Evolutionary conservation across 2,329 filamentous ascomycete species (phyloP).

Genomic region (Albifimbria verrucaria): DNA sequence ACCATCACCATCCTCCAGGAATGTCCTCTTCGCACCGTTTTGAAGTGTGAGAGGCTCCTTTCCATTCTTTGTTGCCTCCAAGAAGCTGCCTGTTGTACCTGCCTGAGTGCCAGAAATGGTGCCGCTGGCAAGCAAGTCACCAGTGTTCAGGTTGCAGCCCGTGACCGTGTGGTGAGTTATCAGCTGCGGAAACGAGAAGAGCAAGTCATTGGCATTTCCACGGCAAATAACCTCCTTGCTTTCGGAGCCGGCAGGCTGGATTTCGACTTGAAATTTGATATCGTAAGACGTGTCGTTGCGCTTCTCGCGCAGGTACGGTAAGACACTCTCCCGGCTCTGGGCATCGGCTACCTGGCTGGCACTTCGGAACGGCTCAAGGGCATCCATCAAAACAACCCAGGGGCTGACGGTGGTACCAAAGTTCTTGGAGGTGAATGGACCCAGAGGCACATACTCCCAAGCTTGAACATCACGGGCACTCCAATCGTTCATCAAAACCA

Average conservation of each 20-base stretch:
- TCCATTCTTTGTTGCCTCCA: constrained; percentile 70
- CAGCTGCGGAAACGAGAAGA: constrained; percentile 85
- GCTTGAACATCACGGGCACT: constrained; percentile 59
- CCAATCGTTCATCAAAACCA: constrained; percentile 65
- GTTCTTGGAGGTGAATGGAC: constrained; percentile 61
- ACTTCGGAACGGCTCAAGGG: constrained; percentile 35
- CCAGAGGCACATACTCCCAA: constrained; percentile 59
- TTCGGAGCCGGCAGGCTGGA: constrained; percentile 26
- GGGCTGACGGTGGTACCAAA: constrained; percentile 58
- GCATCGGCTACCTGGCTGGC: constrained; percentile 28
- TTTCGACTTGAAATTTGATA: constrained; percentile 34
- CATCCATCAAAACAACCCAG: constrained; percentile 61
- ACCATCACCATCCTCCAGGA: constrained; percentile 72
- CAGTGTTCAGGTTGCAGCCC: constrained; percentile 70
- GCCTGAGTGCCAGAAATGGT: constrained; percentile 66
- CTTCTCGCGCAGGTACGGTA: constrained; percentile 54
- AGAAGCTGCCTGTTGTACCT: constrained; percentile 65
- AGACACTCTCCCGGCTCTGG: constrained; percentile 14
- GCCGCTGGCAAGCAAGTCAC: constrained; percentile 74
- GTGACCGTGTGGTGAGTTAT: constrained; percentile 76
- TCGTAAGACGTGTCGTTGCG: constrained; percentile 30
- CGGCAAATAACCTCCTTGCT: constrained; percentile 28
- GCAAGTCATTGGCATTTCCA: constrained; percentile 43
- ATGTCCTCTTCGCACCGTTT: constrained; percentile 65
- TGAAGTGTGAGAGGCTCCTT: constrained; percentile 60